Conservation (phyloP, 306 rosid genomes). For the Sindora glabra region DNA sequence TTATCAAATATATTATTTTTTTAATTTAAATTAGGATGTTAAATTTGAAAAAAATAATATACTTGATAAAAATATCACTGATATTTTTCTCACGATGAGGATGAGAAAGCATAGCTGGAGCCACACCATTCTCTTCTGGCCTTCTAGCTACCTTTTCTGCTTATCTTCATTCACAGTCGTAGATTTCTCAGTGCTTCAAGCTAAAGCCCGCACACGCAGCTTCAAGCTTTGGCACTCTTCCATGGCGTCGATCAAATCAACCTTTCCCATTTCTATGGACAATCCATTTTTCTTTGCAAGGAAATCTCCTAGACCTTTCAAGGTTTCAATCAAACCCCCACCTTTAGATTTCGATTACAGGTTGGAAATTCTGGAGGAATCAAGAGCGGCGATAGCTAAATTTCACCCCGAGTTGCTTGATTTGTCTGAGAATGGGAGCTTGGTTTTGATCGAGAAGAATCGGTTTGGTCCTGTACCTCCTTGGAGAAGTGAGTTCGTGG, state of each 20-base stretch:
- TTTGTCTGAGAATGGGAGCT: conserved; percentile 58
- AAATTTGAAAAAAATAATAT: no score
- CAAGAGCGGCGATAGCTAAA: conserved; percentile 49
- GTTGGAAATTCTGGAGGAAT: conserved; percentile 39
- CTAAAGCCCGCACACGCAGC: not conserved
- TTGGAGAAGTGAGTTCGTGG: no score
- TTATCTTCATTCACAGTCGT: not conserved
- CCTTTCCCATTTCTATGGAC: conserved; percentile 42
- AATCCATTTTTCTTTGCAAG: conserved; percentile 27
- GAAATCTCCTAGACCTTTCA: conserved; percentile 28
- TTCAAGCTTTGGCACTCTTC: not conserved
- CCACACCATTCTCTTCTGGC: no score
- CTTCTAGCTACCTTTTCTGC: no score
- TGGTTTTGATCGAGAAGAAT: conserved; percentile 70
- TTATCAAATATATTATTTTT: no score
- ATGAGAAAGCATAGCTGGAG: no score
- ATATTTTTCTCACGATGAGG: no score
- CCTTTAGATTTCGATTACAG: conserved; percentile 70
- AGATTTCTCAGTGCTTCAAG: not conserved
- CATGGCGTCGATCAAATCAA: conserved; percentile 44
- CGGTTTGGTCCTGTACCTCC: conserved; percentile 64
- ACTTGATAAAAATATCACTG: no score
- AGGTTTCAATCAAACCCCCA: conserved; percentile 55
- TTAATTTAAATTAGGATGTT: no score
- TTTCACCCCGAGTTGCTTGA: conserved; percentile 71